Evolutionary conservation across 768 basidiomycete genomes (phyloP).

Genomic region (Lentinus tigrinus): DNA sequence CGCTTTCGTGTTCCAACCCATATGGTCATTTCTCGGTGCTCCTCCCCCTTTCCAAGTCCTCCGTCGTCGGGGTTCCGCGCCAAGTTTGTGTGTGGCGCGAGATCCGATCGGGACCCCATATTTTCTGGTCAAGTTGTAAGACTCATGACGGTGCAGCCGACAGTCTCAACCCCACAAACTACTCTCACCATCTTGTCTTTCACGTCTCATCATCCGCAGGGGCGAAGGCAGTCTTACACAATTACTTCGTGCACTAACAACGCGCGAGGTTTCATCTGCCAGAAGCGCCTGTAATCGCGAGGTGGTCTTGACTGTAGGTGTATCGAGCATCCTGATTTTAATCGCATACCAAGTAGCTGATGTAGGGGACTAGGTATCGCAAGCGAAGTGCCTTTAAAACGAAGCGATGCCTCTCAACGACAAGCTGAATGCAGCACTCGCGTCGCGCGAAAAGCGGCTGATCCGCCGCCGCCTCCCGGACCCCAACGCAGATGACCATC

Average conservation of each 20-base stretch:
- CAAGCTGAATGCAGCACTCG: slow-evolving; percentile 52
- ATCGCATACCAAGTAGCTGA: too few relatives aligned
- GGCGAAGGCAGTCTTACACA: too few relatives aligned
- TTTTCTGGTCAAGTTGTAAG: not conserved
- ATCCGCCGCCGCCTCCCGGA: slow-evolving; percentile 73
- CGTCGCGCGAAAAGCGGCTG: slow-evolving; percentile 60
- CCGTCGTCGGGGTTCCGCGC: too few relatives aligned
- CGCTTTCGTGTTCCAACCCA: too few relatives aligned
- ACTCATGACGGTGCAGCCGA: not conserved
- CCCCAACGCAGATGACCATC: slow-evolving; percentile 40
- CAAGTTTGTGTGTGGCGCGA: not conserved
- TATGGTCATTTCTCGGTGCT: too few relatives aligned
- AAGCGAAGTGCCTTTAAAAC: not conserved
- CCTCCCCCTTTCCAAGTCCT: too few relatives aligned
- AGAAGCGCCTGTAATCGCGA: too few relatives aligned
- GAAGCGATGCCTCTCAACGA: slow-evolving; percentile 28
- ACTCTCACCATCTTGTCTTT: not conserved
- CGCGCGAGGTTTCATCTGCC: too few relatives aligned
- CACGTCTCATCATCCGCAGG: too few relatives aligned
- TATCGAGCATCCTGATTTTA: too few relatives aligned
- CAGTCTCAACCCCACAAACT: not conserved
- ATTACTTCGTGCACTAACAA: too few relatives aligned
- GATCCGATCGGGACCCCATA: not conserved
- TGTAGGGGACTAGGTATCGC: not conserved
- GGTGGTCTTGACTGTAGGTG: too few relatives aligned